Evolutionary conservation across 495 filamentous ascomycete species (phyloP).

Genomic region (Penicillium chermesinum): DNA sequence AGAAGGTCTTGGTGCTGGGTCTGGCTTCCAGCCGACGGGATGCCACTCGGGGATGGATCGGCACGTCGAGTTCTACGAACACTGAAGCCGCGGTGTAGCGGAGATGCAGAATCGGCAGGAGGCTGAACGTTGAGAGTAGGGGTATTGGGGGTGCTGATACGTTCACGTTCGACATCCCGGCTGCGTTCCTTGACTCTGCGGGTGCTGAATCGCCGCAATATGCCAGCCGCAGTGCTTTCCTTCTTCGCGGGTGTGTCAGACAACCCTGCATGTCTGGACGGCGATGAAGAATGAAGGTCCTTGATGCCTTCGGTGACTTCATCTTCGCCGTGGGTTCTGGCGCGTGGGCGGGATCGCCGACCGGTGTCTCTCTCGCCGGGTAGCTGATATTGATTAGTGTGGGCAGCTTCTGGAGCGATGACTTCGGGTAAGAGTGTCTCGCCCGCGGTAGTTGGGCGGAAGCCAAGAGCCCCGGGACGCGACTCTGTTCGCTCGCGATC

Average conservation of each 20-base stretch:
- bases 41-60: slow-evolving; percentile 46
- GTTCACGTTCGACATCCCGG: slow-evolving; percentile 47
- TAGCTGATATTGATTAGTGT: slow-evolving; percentile 88
- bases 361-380: slow-evolving; percentile 74
- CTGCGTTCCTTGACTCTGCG: slow-evolving; percentile 58
- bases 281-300: slow-evolving; percentile 57
- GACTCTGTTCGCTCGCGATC: slow-evolving; percentile 68
- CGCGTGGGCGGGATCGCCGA: slow-evolving; percentile 73
- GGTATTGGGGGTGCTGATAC: slow-evolving; percentile 55
- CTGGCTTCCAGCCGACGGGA: slow-evolving; percentile 63
- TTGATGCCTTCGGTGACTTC: slow-evolving; percentile 75
- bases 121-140: slow-evolving; percentile 68
- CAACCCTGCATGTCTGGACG: slow-evolving; percentile 47
- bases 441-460: slow-evolving; percentile 50
- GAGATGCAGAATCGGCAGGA: slow-evolving; percentile 57
- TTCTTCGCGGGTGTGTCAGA: slow-evolving; percentile 69
- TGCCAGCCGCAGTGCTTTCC: slow-evolving; percentile 79
- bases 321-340: slow-evolving; percentile 93
- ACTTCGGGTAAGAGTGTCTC: slow-evolving; percentile 72
- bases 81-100: slow-evolving; percentile 74
- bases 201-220: slow-evolving; percentile 88
- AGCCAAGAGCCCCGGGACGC: slow-evolving; percentile 56
- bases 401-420: slow-evolving; percentile 75
- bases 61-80: slow-evolving; percentile 65
- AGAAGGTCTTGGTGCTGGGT: slow-evolving; percentile 68